A percentile compares a stretch with the other conserved stretches of the same genome.
Conservation (phyloP, 306 rosid genomes). For the Gynostemma pentaphyllum region DNA sequence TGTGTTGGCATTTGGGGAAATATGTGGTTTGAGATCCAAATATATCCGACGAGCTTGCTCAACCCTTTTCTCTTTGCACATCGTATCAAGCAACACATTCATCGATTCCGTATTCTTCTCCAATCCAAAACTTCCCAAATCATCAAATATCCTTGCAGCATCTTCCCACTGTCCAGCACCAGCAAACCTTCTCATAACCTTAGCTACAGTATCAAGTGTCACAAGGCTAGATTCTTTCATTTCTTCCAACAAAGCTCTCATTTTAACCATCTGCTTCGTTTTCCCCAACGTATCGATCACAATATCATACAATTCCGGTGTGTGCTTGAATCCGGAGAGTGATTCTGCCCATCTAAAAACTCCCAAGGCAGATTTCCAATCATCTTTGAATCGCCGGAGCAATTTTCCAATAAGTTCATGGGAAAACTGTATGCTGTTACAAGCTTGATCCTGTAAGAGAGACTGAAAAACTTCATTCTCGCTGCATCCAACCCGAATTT, state of each 20-base stretch:
- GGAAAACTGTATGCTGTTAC: constrained; percentile 30
- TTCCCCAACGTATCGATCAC: constrained; percentile 70
- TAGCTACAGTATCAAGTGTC: constrained; percentile 43
- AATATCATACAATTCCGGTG: constrained; percentile 42
- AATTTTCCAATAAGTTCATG: constrained; percentile 27
- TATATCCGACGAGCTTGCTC: constrained; percentile 53
- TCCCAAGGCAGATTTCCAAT: constrained; percentile 82
- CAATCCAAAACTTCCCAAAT: constrained; percentile 47
- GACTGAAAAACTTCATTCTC: constrained; percentile 43
- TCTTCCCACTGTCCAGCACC: constrained; percentile 79
- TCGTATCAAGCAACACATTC: constrained; percentile 80
- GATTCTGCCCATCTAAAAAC: constrained; percentile 66
- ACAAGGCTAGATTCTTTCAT: constrained; percentile 28
- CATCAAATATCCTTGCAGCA: constrained; percentile 62
- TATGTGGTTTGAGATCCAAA: constrained; percentile 51
- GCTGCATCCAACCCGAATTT: constrained; percentile 30
- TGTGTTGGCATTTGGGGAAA: constrained; percentile 58
- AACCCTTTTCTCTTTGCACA: constrained; percentile 68
- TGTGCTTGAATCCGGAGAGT: constrained; percentile 28
- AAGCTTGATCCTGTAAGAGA: constrained; percentile 34
- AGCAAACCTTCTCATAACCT: constrained; percentile 64
- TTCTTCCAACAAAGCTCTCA: constrained; percentile 40
- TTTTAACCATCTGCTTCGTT: constrained; percentile 54
- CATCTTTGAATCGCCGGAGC: constrained; percentile 59
- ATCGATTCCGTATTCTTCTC: constrained; percentile 60